phyloP scores from a whole-genome alignment of 768 basidiomycete genomes.

The Tulasnella sp. region DNA sequence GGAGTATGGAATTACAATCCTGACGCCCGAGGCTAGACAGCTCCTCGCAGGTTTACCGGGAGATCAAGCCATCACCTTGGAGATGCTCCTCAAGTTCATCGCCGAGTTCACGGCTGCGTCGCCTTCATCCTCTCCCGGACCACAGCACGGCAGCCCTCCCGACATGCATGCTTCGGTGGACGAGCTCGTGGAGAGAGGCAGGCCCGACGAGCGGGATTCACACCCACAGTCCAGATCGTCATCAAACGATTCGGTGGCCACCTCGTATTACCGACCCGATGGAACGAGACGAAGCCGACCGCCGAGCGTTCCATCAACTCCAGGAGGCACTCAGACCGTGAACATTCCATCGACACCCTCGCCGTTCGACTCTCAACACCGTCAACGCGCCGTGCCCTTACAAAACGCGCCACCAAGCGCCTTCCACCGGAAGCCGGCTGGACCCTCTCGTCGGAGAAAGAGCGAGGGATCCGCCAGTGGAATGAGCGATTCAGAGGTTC shows the following conservation, averaged over 20 bases:
- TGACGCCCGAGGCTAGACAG: neutral
- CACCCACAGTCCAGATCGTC: slow-evolving; percentile 29
- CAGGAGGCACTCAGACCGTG: neutral
- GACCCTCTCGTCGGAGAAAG: slow-evolving; percentile 67
- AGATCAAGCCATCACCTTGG: slow-evolving; percentile 14
- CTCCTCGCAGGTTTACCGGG: neutral
- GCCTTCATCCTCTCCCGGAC: neutral
- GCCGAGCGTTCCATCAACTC: slow-evolving; percentile 24
- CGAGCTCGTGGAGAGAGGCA: neutral
- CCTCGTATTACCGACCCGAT: slow-evolving; percentile 30
- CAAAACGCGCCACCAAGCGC: slow-evolving; percentile 72
- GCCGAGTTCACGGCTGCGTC: slow-evolving; percentile 18
- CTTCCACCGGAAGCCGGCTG: slow-evolving; percentile 59
- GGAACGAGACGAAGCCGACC: slow-evolving; percentile 23
- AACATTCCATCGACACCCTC: slow-evolving; percentile 44
- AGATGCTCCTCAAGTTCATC: slow-evolving; percentile 20
- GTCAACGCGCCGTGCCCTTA: slow-evolving; percentile 74
- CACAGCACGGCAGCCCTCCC: neutral
- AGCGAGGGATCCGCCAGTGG: slow-evolving; percentile 61
- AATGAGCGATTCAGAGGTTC: slow-evolving; percentile 74
- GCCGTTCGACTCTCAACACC: slow-evolving; percentile 67
- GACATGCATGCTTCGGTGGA: neutral
- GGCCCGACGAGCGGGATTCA: neutral
- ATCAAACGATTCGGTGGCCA: slow-evolving; percentile 31
- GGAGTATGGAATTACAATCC: slow-evolving; percentile 26